phyloP scores from a whole-genome alignment of 495 filamentous ascomycete genomes.

The Penicillium lagena region DNA sequence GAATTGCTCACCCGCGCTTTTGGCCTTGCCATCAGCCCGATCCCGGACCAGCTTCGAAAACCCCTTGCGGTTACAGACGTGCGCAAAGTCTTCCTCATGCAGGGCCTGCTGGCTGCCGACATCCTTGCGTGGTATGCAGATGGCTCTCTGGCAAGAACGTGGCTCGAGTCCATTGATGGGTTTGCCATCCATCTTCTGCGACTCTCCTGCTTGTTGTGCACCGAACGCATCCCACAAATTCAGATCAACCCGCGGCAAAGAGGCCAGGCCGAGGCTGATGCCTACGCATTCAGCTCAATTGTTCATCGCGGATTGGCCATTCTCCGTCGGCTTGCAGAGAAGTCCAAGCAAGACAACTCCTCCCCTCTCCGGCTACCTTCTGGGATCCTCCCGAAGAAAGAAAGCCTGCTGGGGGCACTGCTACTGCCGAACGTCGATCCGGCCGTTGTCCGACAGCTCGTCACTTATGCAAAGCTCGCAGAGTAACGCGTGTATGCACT shows the following conservation, averaged over 20 bases:
- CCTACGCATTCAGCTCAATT: slow-evolving; percentile 47
- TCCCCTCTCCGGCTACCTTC: slow-evolving; percentile 46
- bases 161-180: slow-evolving; percentile 80
- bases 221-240: slow-evolving; percentile 41
- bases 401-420: slow-evolving; percentile 63
- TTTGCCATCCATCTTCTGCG: slow-evolving; percentile 74
- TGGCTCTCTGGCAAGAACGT: slow-evolving; percentile 62
- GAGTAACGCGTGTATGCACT: slow-evolving; percentile 19
- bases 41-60: slow-evolving; percentile 56
- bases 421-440: slow-evolving; percentile 54
- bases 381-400: slow-evolving; percentile 60
- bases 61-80: slow-evolving; percentile 63
- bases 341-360: slow-evolving; percentile 54
- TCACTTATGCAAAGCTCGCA: slow-evolving; percentile 62
- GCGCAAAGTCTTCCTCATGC: slow-evolving; percentile 81
- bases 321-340: slow-evolving; percentile 63
- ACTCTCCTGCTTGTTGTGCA: slow-evolving; percentile 63
- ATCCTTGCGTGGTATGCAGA: slow-evolving; percentile 75
- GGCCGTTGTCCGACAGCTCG: slow-evolving; percentile 63
- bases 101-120: slow-evolving; percentile 86
- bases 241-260: slow-evolving; percentile 30
- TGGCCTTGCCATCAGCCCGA: slow-evolving; percentile 74
- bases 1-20: slow-evolving; percentile 87
- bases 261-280: slow-evolving; percentile 35
- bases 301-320: slow-evolving; percentile 65